A percentile compares a stretch with the other conserved stretches of the same genome.
phyloP scores from a whole-genome alignment of 345 rosid genomes.

The Noccaea caerulescens region DNA sequence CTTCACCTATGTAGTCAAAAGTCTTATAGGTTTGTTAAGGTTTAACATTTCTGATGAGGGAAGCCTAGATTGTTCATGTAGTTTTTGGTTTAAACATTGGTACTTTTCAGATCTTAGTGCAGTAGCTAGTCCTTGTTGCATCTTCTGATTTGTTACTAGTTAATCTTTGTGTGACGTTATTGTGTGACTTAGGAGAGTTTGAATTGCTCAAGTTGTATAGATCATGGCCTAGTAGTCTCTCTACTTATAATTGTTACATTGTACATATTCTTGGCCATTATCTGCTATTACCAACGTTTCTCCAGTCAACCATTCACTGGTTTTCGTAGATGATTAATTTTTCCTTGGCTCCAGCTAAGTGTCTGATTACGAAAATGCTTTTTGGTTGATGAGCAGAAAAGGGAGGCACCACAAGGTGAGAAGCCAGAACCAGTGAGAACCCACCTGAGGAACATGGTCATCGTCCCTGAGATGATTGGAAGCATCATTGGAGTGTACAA shows the following conservation, averaged over 20 bases:
- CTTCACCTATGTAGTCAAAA: neutral
- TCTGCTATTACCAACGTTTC: neutral
- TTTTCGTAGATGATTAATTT: too few species aligned
- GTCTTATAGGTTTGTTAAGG: neutral
- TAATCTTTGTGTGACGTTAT: neutral
- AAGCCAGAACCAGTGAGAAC: slow-evolving; percentile 95
- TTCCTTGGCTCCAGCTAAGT: too few species aligned
- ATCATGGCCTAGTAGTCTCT: neutral
- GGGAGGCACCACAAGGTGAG: slow-evolving; percentile 95
- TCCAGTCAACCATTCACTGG: neutral
- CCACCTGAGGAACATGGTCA: slow-evolving; percentile 88
- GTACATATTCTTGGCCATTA: neutral
- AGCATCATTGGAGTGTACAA: slow-evolving; percentile 93
- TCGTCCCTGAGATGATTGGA: slow-evolving; percentile 97
- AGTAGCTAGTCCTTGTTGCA: neutral
- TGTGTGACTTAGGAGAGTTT: neutral
- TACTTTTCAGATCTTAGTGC: neutral
- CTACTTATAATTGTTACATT: neutral
- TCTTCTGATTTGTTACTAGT: neutral
- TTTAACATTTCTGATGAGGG: neutral
- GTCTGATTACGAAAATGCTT: neutral
- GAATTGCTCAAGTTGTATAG: neutral
- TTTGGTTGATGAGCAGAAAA: slow-evolving; percentile 57
- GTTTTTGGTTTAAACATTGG: neutral
- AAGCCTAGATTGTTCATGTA: neutral